Conservation (phyloP, 768 basidiomycete genomes). For the Steccherinum ochraceum region DNA sequence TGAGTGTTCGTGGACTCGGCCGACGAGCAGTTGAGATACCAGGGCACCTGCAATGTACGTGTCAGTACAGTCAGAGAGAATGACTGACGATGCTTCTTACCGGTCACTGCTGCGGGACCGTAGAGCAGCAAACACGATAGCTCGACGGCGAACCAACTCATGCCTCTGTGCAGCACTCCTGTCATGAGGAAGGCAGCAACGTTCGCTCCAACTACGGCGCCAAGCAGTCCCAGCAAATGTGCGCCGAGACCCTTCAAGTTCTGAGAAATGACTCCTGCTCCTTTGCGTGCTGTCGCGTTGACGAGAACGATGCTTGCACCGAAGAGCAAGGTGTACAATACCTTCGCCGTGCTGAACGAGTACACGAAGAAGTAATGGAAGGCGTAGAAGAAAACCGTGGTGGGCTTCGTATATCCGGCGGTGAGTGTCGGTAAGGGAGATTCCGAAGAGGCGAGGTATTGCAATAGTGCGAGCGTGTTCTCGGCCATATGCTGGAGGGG, state of each 20-base stretch:
- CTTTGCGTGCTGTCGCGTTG: slow-evolving; percentile 26
- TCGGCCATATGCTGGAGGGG: slow-evolving; percentile 80
- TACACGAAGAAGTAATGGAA: slow-evolving; percentile 68
- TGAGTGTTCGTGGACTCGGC: slow-evolving; percentile 51
- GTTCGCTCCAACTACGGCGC: slow-evolving; percentile 61
- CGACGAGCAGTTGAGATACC: slow-evolving; percentile 51
- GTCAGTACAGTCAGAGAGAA: too few relatives aligned
- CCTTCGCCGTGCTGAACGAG: slow-evolving; percentile 63
- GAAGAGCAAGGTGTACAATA: slow-evolving; percentile 52
- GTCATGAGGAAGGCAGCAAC: slow-evolving; percentile 65
- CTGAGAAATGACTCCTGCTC: slow-evolving; percentile 32
- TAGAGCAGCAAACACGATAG: slow-evolving; percentile 62
- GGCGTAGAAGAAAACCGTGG: slow-evolving; percentile 74
- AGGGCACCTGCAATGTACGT: slow-evolving; percentile 45
- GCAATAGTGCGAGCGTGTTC: slow-evolving; percentile 75
- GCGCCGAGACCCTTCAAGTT: slow-evolving; percentile 43
- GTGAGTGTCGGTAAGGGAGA: slow-evolving; percentile 68
- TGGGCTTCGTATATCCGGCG: slow-evolving; percentile 40
- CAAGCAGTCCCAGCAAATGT: slow-evolving; percentile 43
- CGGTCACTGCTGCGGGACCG: slow-evolving; percentile 56
- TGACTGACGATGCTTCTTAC: too few relatives aligned
- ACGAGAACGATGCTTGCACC: slow-evolving; percentile 40
- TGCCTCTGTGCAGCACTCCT: slow-evolving; percentile 50
- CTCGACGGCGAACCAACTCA: slow-evolving; percentile 85
- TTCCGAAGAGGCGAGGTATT: slow-evolving; percentile 59